Percentiles rank a stretch among this genome's conserved stretches.
These are phyloP conservation scores for Lunasporangiospora selenospora DNA, from an alignment of 192 early-diverging fungal species.

Conservation along the genomic window DNA sequence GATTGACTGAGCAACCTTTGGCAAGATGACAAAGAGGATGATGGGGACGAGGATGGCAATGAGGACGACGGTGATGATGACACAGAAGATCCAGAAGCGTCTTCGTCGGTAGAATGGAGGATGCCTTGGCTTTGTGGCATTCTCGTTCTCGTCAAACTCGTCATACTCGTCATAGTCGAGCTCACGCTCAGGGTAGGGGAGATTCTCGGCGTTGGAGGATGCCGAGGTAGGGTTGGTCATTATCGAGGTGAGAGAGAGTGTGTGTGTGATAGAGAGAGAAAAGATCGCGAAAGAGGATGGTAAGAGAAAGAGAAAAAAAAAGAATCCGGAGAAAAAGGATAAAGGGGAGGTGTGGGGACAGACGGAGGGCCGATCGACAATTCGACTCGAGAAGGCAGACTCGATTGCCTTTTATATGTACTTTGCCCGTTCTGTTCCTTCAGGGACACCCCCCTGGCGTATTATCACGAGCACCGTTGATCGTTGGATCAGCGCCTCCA, in stretches of 20 bases:
- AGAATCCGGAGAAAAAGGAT: neutral
- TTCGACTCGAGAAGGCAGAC: no score
- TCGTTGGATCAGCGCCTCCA: no score
- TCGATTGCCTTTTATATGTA: no score
- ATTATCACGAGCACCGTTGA: no score
- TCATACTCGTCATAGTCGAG: neutral
- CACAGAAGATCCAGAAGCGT: slow-evolving; percentile 49
- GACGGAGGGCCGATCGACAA: no score
- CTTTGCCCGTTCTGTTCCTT: no score
- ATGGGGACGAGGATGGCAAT: slow-evolving; percentile 41
- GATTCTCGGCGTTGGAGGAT: neutral
- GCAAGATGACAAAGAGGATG: slow-evolving; percentile 51
- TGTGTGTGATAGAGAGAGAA: no score
- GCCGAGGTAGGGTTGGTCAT: neutral
- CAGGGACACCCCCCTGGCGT: no score
- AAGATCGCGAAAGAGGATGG: neutral
- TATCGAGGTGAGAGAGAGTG: neutral
- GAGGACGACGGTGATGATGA: slow-evolving; percentile 28
- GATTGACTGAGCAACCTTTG: slow-evolving; percentile 44
- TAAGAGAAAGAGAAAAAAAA: neutral
- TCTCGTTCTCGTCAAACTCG: slow-evolving; percentile 17
- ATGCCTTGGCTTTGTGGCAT: slow-evolving; percentile 25
- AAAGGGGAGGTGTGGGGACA: neutral
- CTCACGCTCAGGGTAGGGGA: neutral
- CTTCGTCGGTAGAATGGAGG: slow-evolving; percentile 38